Percentiles rank a stretch among this genome's conserved stretches.
Conservation (phyloP, 495 filamentous ascomycete genomes). For the Lasiosphaeria hispida region DNA sequence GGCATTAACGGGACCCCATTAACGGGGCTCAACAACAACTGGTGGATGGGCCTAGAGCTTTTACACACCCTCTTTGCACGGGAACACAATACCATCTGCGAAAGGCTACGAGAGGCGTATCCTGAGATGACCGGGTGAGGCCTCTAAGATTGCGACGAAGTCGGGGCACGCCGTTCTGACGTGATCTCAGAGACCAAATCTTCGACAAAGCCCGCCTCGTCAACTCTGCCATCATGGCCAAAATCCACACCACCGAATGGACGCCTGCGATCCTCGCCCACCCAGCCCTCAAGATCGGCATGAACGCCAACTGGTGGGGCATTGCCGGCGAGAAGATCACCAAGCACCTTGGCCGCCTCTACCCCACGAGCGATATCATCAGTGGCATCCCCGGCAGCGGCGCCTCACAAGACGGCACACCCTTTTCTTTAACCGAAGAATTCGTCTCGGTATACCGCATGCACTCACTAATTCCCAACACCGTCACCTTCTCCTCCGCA, state of each 20-base stretch:
- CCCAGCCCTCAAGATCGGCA: constrained; percentile 37
- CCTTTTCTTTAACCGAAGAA: constrained; percentile 44
- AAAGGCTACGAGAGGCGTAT: constrained; percentile 28
- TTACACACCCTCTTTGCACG: constrained; percentile 45
- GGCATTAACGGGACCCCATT: constrained; percentile 31
- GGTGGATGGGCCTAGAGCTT: constrained; percentile 45
- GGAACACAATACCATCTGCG: constrained; percentile 45
- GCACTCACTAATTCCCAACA: constrained; percentile 44
- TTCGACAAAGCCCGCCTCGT: constrained; percentile 47
- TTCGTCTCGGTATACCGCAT: constrained; percentile 46
- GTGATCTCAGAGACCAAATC: constrained; percentile 29
- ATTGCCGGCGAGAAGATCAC: constrained; percentile 39
- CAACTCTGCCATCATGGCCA: constrained; percentile 46
- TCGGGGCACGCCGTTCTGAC: not conserved
- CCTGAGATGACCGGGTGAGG: constrained; percentile 30
- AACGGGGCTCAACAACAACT: constrained; percentile 45
- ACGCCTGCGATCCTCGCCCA: constrained; percentile 45
- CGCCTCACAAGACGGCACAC: constrained; percentile 35
- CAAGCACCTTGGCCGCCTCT: constrained; percentile 39
- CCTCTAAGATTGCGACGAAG: not conserved
- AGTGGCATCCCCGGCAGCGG: constrained; percentile 41
- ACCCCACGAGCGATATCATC: constrained; percentile 36
- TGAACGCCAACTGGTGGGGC: constrained; percentile 47
- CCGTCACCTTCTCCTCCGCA: constrained; percentile 41
- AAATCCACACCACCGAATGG: constrained; percentile 50